Evolutionary conservation across 2,329 filamentous ascomycete genomes (phyloP), one percentile per base, ranked within the genome.

Genomic region (Xylariaceae sp.): DNA sequence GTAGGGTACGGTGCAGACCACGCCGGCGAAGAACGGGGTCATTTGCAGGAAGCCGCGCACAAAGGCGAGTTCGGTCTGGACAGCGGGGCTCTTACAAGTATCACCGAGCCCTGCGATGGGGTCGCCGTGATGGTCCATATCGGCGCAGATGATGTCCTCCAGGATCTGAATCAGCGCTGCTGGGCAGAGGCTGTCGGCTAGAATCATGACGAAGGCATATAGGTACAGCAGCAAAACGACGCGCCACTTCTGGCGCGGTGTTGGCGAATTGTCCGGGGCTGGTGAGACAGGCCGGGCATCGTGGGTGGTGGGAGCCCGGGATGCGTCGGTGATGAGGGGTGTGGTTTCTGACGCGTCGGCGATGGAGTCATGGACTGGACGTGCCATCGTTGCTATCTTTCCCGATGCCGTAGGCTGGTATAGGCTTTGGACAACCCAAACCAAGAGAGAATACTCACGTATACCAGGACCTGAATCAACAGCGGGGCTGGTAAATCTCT

Each of bases 181-280:
- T 9, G 47, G 47, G 12, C 45, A 39, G n/a, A 49, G 30, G 27
- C 19, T 49, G n/a, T 45, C 42, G 18, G 18, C 47, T 6, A 49
- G 27, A 41, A 49, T 49, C 47, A 49, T 38, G 30, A 32, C 18
- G 27, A 49, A 49, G n/a, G 32, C 38, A n/a, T 27, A 36, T 12
- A 31, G 15, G 31, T 39, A 45, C 4, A 45, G 27, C 12, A 49
- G 5, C 35, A 45, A 14, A 22, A 49, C 14, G 17, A 49, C 32
- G 14, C 38, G 36, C 47, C 47, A 41, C 15, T 71, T 66, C 0
- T 15, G 39, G 39, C 17, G 39, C 1, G 18, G 31, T 17, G 22
- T 27, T 27, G 22, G 22, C 22, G 22, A 27, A 4, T 27, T 4
- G 22, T 27, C 22, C 7, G 22, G 22, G 22, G 22, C 22, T 27